A percentile compares a stretch with the other conserved stretches of the same genome.
These are phyloP conservation scores for Malus sylvestris DNA, from an alignment of 306 rosid genomes.

Conservation along the genomic window DNA sequence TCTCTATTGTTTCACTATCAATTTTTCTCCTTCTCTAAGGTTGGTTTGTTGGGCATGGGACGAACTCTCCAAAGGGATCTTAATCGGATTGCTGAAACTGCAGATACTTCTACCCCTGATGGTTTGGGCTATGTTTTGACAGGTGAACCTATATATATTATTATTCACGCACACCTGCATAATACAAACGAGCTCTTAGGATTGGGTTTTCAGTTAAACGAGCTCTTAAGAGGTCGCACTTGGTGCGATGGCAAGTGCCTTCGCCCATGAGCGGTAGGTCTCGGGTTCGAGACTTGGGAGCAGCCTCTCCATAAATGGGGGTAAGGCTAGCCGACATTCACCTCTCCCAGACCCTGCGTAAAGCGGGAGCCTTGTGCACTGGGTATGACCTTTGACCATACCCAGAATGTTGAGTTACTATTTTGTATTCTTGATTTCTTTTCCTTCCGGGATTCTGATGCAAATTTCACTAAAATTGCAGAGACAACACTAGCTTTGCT, in stretches of 20 bases:
- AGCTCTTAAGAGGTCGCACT: too few relatives aligned
- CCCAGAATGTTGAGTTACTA: neutral
- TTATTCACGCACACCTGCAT: neutral
- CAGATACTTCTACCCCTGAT: slow-evolving; percentile 77
- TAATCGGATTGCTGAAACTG: slow-evolving; percentile 82
- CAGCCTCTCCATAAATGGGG: too few relatives aligned
- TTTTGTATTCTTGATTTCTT: neutral
- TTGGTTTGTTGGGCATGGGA: slow-evolving; percentile 89
- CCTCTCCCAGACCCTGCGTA: too few relatives aligned
- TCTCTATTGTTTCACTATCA: slow-evolving; percentile 9
- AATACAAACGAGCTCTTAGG: neutral
- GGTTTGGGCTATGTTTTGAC: slow-evolving; percentile 82
- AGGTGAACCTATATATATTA: slow-evolving; percentile 38
- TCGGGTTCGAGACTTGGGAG: too few relatives aligned
- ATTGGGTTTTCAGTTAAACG: neutral
- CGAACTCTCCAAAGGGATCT: slow-evolving; percentile 80
- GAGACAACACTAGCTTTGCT: slow-evolving; percentile 91
- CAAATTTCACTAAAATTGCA: slow-evolving; percentile 26
- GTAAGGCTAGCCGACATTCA: too few relatives aligned
- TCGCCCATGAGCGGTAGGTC: too few relatives aligned
- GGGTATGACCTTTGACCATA: too few relatives aligned
- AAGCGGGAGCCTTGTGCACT: too few relatives aligned
- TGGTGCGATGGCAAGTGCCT: too few relatives aligned
- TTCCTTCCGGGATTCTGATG: slow-evolving; percentile 10
- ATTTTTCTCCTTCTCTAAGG: slow-evolving; percentile 32